Evolutionary conservation across 345 rosid species (phyloP), one percentile per base, ranked within the genome.

Genomic region (Lepidium sativum): DNA sequence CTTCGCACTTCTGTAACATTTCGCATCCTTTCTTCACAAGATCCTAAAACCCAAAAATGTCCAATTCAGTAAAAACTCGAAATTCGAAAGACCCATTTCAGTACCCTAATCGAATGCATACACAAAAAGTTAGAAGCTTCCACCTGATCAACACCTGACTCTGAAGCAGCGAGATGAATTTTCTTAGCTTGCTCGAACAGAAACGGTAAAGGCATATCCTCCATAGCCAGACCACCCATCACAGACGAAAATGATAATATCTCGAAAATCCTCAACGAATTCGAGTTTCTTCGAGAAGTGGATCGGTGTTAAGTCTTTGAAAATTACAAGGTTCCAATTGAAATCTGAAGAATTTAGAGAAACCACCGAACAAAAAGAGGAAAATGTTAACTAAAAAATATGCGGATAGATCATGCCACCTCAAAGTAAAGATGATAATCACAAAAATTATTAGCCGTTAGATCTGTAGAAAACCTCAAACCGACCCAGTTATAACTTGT

Each of bases 131-230:
- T 25, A 42, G 40, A 67, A 54, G 60, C 25, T 44, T 14, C 6
- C 41, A 88, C 94, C 91, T 85, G 91, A 76, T 91, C 95, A 8
- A 72, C 77, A 48, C 78, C 34, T 35, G 89, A 84, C 16, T 84
- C 91, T 9, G 84, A 62, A 35, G 83, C 87, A n/a, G 68, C 64
- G 4, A 53, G 61, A 75, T 91, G 87, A 74, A 91, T 84, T 80
- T 82, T 88, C 48, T 85, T 85, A 39, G 94, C 84, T 80, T 82
- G 83, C 15, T 88, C 95, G 70, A 91, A 88, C 35, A 95, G 77
- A 10, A 81, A 73, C 12, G 96, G 81, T 38, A 94, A 75, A 17
- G 95, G 69, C 83, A 85, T 37, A 21, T 88, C 91, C 69, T 83
- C 89, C 83, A 70, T 80, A 23, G 77, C 72, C 55, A 34, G 9